phyloP scores from a whole-genome alignment of 202 grass and related monocot genomes.

The Zoysia matrella region DNA sequence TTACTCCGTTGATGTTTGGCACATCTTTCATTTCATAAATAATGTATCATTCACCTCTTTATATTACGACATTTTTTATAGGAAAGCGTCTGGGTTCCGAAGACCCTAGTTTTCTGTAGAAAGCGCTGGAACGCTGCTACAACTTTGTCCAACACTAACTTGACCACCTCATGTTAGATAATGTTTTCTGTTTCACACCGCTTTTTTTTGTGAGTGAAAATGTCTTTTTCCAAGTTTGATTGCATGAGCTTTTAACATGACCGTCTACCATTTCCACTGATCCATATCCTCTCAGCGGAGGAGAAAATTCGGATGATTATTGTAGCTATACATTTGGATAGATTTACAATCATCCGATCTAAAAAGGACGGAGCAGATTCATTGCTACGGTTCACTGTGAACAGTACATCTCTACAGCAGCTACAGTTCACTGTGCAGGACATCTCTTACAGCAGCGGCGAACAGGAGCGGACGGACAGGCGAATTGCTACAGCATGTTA shows the following conservation, averaged over 20 bases:
- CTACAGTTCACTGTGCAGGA: no score
- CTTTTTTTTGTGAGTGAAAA: neutral
- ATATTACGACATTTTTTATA: neutral
- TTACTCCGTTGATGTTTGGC: slow-evolving; percentile 34
- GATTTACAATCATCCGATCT: no score
- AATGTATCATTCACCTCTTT: slow-evolving; percentile 22
- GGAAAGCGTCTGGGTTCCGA: neutral
- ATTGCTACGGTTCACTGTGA: no score
- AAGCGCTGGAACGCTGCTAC: neutral
- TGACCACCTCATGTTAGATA: neutral
- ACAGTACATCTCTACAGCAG: no score
- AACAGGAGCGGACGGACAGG: no score
- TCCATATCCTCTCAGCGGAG: no score
- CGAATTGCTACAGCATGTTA: no score
- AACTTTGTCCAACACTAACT: neutral
- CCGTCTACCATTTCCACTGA: neutral
- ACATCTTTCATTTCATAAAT: slow-evolving; percentile 33
- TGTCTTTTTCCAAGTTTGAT: neutral
- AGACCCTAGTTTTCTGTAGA: neutral
- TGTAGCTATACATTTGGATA: no score
- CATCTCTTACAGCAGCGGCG: no score
- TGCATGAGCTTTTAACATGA: neutral
- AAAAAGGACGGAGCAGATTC: no score
- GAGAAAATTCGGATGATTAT: no score
- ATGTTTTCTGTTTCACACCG: neutral